A percentile compares a stretch with the other conserved stretches of the same genome.
Conservation (phyloP, 306 rosid species). For the Canavalia ensiformis region DNA sequence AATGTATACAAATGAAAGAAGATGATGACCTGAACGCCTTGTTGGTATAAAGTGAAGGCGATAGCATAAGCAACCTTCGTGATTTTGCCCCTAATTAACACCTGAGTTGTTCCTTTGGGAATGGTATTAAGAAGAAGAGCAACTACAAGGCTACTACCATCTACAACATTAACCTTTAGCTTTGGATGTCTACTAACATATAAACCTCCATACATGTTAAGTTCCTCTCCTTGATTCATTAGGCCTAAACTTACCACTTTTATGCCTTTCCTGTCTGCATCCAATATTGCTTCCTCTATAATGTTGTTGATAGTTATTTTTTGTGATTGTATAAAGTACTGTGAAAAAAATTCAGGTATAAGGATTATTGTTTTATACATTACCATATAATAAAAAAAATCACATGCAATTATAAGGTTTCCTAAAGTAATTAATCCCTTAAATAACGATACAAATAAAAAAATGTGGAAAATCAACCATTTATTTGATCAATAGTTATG, state of each 20-base stretch:
- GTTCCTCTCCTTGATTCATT: constrained; percentile 69
- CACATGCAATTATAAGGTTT: no score
- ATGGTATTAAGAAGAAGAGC: constrained; percentile 65
- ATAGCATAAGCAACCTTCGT: constrained; percentile 74
- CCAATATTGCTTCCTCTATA: constrained; percentile 60
- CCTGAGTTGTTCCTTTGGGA: constrained; percentile 72
- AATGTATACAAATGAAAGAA: background rate
- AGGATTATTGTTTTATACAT: no score
- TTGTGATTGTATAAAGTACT: constrained; percentile 55
- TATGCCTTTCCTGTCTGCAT: constrained; percentile 54
- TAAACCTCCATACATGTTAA: constrained; percentile 68
- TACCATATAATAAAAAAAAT: no score
- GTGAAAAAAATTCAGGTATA: no score
- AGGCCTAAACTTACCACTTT: constrained; percentile 60
- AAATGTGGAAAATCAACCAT: no score
- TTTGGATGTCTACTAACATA: constrained; percentile 62
- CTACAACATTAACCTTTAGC: constrained; percentile 71
- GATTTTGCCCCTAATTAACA: constrained; percentile 70
- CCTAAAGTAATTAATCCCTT: no score
- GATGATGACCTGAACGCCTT: constrained; percentile 65
- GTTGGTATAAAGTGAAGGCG: constrained; percentile 61
- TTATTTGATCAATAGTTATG: no score
- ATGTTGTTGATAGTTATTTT: constrained; percentile 46
- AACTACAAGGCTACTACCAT: constrained; percentile 76
- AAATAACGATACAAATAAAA: no score